Base-by-base conservation (phyloP, 1,139 yeast genomes). In the Casaregolazyma lundiana region DNA sequence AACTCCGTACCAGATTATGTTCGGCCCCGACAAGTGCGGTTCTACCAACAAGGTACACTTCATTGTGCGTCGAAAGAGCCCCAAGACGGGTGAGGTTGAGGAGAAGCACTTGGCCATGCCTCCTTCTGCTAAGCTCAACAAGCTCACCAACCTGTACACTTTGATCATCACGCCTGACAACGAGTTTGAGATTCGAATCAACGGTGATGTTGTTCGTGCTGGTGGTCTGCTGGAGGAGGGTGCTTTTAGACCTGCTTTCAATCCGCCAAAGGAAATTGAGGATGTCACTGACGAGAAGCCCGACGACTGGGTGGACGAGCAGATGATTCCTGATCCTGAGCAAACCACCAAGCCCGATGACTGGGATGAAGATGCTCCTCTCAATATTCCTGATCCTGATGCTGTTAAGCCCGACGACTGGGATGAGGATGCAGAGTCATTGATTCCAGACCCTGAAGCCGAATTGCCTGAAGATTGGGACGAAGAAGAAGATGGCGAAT, bases 11-110 rank as follows among this genome's bases (percentile, higher is more conserved):
- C 88, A 84, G 62, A 67, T 90, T 53, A 84, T 89, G 94, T 90
- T 90, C 71, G 97, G 97, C 20, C 97, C 97, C 32, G 97, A 90
- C 66, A 77, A 75, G 63, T 90, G 97, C 69, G 95, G 95, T 2
- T 65, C 80, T 43, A 77, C 82, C 41, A 85, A 88, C 68, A 82
- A 81, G 65, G 81, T 89, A 22, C 95, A 85, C 60, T 78, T 89
- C 54, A 85, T 88, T 46, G 61, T 88, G 48, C 77, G 75, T 48
- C 77, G 84, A 59, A 68, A 70, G 57, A 75, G 77, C 60, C 82
- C 81, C 35, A 56, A 62, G 35, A 72, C 79, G n/a, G 81, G 78
- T 4, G 71, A 68, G 49, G 69, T 72, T 53, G 85, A 81, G 60
- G 90, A 86, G 64, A 84, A 84, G 63, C 85, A 80, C 55, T 70